Percentiles rank a stretch among this genome's conserved stretches.
Evolutionary conservation across 768 basidiomycete species (phyloP).

Genomic region (Boletus pseudopeckii): DNA sequence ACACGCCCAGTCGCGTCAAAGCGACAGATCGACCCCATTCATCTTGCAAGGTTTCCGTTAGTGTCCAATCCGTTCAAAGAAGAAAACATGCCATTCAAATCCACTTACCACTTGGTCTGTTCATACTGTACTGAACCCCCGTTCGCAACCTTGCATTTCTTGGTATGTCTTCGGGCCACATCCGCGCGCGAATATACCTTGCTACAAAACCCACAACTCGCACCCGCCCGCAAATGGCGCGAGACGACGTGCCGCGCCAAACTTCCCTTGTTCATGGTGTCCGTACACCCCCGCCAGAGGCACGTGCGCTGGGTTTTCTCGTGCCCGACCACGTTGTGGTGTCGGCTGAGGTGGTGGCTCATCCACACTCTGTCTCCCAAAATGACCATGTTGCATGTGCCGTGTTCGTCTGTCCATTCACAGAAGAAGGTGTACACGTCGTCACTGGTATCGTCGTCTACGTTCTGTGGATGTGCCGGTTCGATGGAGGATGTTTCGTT

Average conservation of each 20-base stretch:
- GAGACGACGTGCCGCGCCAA: slow-evolving; percentile 25
- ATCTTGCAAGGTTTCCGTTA: background rate
- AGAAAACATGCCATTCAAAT: background rate
- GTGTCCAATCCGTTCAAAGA: background rate
- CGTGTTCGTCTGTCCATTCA: slow-evolving; percentile 22
- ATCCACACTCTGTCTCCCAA: slow-evolving; percentile 20
- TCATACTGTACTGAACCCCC: background rate
- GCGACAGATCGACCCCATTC: background rate
- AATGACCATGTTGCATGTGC: slow-evolving; percentile 21
- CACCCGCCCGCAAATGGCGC: slow-evolving; percentile 19
- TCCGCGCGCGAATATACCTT: slow-evolving; percentile 27
- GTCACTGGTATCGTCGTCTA: slow-evolving; percentile 4
- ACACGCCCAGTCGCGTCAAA: background rate
- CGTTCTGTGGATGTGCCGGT: background rate
- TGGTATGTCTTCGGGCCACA: slow-evolving; percentile 25
- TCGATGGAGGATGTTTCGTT: background rate
- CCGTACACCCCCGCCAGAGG: slow-evolving; percentile 23
- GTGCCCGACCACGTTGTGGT: slow-evolving; percentile 19
- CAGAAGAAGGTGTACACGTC: slow-evolving; percentile 8
- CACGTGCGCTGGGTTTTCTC: slow-evolving; percentile 15
- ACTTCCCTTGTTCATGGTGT: slow-evolving; percentile 27
- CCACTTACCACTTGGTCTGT: background rate
- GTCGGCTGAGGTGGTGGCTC: slow-evolving; percentile 21
- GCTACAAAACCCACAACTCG: slow-evolving; percentile 21
- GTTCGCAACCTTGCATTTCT: slow-evolving; percentile 27